Percentiles rank a stretch among this genome's conserved stretches.
Evolutionary conservation across 2,329 filamentous ascomycete species (phyloP).

Genomic region (Aaosphaeria arxii): DNA sequence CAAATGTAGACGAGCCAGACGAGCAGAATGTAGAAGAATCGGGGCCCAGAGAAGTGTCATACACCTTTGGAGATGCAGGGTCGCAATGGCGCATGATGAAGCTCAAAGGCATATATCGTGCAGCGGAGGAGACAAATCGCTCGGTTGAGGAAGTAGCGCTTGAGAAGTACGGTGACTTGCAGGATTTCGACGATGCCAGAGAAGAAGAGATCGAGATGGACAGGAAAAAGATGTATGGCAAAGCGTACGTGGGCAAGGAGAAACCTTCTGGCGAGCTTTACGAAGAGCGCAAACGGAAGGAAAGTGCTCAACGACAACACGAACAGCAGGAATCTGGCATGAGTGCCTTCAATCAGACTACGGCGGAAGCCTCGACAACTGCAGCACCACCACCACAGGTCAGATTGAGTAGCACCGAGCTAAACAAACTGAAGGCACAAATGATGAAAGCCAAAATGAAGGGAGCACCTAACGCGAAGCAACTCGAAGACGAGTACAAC

Average conservation of each 20-base stretch:
- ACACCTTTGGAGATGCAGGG: slow-evolving; percentile 84
- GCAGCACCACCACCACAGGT: slow-evolving; percentile 39
- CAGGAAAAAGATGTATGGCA: slow-evolving; percentile 75
- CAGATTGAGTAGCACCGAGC: slow-evolving; percentile 68
- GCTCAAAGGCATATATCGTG: slow-evolving; percentile 77
- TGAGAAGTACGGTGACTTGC: slow-evolving; percentile 76
- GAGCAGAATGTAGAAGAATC: slow-evolving; percentile 43
- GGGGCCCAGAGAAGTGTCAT: slow-evolving; percentile 64
- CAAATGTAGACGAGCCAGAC: slow-evolving; percentile 10
- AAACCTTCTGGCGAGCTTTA: slow-evolving; percentile 87
- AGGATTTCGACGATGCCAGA: slow-evolving; percentile 85
- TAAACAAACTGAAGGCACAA: slow-evolving; percentile 88
- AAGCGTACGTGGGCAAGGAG: slow-evolving; percentile 78
- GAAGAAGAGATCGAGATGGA: slow-evolving; percentile 94
- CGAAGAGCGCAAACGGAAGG: slow-evolving; percentile 66
- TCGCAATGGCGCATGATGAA: slow-evolving; percentile 97
- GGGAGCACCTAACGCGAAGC: slow-evolving; percentile 68
- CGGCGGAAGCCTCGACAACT: slow-evolving; percentile 54
- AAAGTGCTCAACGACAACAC: slow-evolving; percentile 46
- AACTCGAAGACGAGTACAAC: slow-evolving; percentile 82
- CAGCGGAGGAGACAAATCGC: slow-evolving; percentile 70
- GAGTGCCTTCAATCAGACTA: slow-evolving; percentile 53
- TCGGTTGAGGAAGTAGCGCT: slow-evolving; percentile 77
- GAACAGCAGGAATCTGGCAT: slow-evolving; percentile 25
- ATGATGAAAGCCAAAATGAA: slow-evolving; percentile 94